Percentiles rank a stretch among this genome's conserved stretches.
Evolutionary conservation across 768 basidiomycete genomes (phyloP).

Genomic region (Tubosaeta brunneosetosa): DNA sequence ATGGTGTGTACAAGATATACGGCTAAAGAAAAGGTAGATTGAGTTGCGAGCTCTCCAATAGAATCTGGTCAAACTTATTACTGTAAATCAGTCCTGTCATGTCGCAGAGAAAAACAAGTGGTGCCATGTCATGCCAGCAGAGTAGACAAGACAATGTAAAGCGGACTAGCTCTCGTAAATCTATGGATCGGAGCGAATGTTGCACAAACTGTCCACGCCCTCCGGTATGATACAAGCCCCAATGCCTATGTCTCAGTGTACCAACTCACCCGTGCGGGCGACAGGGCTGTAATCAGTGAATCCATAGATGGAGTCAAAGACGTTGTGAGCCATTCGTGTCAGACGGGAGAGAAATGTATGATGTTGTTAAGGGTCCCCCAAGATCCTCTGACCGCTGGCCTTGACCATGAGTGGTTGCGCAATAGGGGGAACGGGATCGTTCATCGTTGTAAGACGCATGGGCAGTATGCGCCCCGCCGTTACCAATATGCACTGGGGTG

Average conservation of each 20-base stretch:
- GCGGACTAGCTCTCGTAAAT: constrained; percentile 16
- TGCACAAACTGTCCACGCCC: constrained; percentile 18
- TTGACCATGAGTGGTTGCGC: constrained; percentile 4
- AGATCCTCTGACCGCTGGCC: constrained; percentile 4
- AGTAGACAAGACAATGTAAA: constrained; percentile 16
- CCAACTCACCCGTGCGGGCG: constrained; percentile 5
- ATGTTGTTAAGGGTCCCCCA: constrained; percentile 15
- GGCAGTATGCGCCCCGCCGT: constrained; percentile 7
- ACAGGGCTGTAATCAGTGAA: constrained; percentile 9
- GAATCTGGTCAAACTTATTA: constrained; percentile 7
- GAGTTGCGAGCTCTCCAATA: background rate
- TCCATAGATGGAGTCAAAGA: constrained; percentile 35
- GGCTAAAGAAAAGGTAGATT: background rate
- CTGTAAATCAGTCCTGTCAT: constrained; percentile 8
- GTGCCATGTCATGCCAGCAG: constrained; percentile 7
- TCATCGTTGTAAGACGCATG: constrained; percentile 9
- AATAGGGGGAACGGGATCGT: constrained; percentile 8
- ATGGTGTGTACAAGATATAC: background rate
- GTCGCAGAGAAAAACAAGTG: constrained; percentile 4
- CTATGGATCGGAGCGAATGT: constrained; percentile 17
- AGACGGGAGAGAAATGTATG: constrained; percentile 21
- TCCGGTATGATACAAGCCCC: constrained; percentile 13
- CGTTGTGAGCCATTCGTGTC: constrained; percentile 20
- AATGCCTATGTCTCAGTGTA: constrained; percentile 13
- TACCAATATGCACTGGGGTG: constrained; percentile 3